Base-by-base conservation (phyloP, 2,329 filamentous ascomycete genomes). In the Tolypocladium endophyticum region DNA sequence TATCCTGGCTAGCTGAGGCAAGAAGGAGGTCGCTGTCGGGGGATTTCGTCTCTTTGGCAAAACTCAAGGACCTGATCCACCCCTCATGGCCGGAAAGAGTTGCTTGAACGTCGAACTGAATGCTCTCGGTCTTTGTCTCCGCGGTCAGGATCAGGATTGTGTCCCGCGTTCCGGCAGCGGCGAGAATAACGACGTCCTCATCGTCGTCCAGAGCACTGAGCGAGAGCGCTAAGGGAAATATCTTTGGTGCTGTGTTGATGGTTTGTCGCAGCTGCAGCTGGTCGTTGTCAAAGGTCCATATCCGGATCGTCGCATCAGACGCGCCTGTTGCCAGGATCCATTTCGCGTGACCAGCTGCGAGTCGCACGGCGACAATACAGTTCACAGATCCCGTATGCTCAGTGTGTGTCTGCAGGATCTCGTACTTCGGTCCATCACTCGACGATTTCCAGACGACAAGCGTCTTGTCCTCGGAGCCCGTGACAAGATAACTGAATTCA, bases 1-100 rank as follows among this genome's bases (percentile, higher is more conserved):
- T 97, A 74, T 99, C 94, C 72, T 99, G 94, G 70, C 93, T 97
- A 28, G 92, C 92, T 14, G 93, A 97, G 0, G 93, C 91, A 25
- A 99, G 81, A 28, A 97, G 75, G 4, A 96, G 71, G 70, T 97
- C 92, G 58, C 83, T 83, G 0, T 76, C 72, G 0, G 74, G 64
- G 28, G 76, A 74, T 2, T 76, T 70, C 18, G 74, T 81, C 69
- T 94, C 89, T 61, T 77, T 77, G 1, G 84, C 83, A 65, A 99
- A 94, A 63, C 87, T 87, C 16, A 99, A 79, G 18, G 91, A 93
- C 55, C 93, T 82, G 55, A 99, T 86, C 94, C 94, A 99, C 60
- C 90, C 93, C 74, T 99, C 94, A 68, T 99, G 94, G 4, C 94
- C 94, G 0, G 85, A 82, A 25, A 99, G 81, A 0, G 87, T 92